Evolutionary conservation across 371 early-diverging fungal species (phyloP), one percentile per base, ranked within the genome.

Genomic region (Saksenaea vasiformis): DNA sequence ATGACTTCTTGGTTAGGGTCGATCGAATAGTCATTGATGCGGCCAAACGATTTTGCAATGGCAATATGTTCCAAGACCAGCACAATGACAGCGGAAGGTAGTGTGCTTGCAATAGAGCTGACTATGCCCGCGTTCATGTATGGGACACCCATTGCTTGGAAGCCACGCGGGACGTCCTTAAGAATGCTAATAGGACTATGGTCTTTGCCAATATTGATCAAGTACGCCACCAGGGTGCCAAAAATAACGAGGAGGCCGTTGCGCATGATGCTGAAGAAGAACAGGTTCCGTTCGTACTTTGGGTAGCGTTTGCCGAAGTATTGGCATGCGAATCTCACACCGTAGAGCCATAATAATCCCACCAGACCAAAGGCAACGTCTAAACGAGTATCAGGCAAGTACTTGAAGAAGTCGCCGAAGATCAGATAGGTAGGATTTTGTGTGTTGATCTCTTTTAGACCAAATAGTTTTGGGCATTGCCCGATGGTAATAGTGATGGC

Each of bases 31-130:
- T 84, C 88, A 78, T 78, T 89, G 73, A 81, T 85, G 66, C 81
- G 85, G 4, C 91, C 94, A 75, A 92, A 92, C 1, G 93, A 85
- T 71, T 93, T 91, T 57, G 87, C 85, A 62, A 94, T 87, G 8
- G 94, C 90, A 37, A 93, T 87, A 71, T 93, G 93, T 70, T 94
- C 96, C 34, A 95, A 72, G 61, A 94, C 83, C 54, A 88, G 73
- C 37, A 94, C 87, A 28, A 94, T 76, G 15, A 88, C 83, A 15
- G 86, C 84, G 2, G 89, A 88, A 1, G 87, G 78, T 7, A 90
- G 67, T 9, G 87, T 78, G 17, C 80, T 73, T 1, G 81, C 78
- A 22, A 89, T 68, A 5, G 64, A 73, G 10, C 72, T 68, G 27
- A 87, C 61, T 4, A 86, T 68, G 37, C 69, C 38, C 7, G 69